These are phyloP conservation scores for Oryza glaberrima DNA, from an alignment of 176 grass and related monocot genomes.

Conservation along the genomic window DNA sequence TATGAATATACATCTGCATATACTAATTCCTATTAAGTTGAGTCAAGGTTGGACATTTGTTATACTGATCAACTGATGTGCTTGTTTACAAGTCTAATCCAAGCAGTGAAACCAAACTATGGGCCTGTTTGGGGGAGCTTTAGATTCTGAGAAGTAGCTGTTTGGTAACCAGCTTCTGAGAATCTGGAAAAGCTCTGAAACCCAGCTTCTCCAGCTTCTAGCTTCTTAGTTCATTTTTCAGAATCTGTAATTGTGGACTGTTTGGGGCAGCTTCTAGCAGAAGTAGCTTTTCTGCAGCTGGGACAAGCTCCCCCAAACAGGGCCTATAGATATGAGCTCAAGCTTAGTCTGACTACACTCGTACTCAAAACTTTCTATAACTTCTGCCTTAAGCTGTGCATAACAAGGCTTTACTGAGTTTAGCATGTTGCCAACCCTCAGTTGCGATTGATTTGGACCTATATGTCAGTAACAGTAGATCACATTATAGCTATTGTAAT, in stretches of 20 bases:
- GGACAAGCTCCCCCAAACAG: too few relatives aligned
- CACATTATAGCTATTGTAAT: neutral
- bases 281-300: too few relatives aligned
- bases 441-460: conserved; percentile 1
- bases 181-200: too few relatives aligned
- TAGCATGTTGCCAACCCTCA: neutral
- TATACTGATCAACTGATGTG: neutral
- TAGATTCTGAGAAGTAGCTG: too few relatives aligned
- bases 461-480: conserved; percentile 19
- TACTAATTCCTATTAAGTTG: conserved; percentile 4
- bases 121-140: too few relatives aligned
- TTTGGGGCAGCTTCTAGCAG: too few relatives aligned
- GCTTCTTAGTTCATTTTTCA: too few relatives aligned
- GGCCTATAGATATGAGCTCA: neutral
- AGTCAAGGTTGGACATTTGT: neutral
- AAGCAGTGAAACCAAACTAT: neutral
- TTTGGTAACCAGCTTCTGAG: too few relatives aligned
- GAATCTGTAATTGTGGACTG: too few relatives aligned
- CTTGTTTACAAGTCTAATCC: neutral
- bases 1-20: neutral
- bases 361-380: neutral
- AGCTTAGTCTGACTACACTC: neutral
- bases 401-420: neutral
- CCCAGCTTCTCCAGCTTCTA: too few relatives aligned
- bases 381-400: neutral